A percentile compares a stretch with the other conserved stretches of the same genome.
Conservation (phyloP, 1,139 yeast genomes). For the Magnusiomyces paraingens region DNA sequence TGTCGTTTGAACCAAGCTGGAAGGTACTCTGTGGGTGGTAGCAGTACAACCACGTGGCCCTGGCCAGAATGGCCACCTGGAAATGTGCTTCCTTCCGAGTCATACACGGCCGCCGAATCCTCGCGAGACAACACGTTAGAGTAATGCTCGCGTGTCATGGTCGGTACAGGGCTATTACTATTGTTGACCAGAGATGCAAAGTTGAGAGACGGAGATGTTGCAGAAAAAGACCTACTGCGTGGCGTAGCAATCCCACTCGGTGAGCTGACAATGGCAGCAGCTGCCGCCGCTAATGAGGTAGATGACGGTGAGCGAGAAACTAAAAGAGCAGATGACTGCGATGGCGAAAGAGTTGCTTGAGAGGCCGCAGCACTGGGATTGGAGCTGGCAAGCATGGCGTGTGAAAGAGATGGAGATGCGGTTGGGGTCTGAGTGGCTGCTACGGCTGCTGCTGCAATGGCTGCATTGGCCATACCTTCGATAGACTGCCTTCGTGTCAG, state of each 20-base stretch:
- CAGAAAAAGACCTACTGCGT: conserved; percentile 21
- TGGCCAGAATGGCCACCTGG: conserved; percentile 1
- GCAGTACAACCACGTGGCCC: conserved; percentile 32
- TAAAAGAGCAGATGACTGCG: not conserved
- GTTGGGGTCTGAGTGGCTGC: not conserved
- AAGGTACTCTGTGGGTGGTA: conserved; percentile 53
- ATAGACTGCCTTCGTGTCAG: conserved; percentile 12
- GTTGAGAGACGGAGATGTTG: conserved; percentile 22
- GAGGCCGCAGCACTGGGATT: conserved; percentile 10
- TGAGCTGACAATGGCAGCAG: conserved; percentile 3
- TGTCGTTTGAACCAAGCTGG: conserved; percentile 65
- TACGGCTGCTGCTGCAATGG: conserved; percentile 9
- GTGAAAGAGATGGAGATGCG: not conserved
- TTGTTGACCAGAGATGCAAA: too few relatives aligned
- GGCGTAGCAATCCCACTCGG: conserved; percentile 6
- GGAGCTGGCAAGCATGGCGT: conserved; percentile 2
- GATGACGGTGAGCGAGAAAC: not conserved
- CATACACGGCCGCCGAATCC: conserved; percentile 2
- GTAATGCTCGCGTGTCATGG: conserved; percentile 4
- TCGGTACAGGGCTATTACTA: conserved; percentile 1
- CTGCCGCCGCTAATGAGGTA: conserved; percentile 11
- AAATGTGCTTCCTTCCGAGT: not conserved
- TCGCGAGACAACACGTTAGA: conserved; percentile 3
- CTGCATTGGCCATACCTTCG: conserved; percentile 12
- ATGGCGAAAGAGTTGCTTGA: not conserved